Evolutionary conservation across 768 basidiomycete species (phyloP), one percentile per base, ranked within the genome.

Genomic region (Tremella fuciformis): DNA sequence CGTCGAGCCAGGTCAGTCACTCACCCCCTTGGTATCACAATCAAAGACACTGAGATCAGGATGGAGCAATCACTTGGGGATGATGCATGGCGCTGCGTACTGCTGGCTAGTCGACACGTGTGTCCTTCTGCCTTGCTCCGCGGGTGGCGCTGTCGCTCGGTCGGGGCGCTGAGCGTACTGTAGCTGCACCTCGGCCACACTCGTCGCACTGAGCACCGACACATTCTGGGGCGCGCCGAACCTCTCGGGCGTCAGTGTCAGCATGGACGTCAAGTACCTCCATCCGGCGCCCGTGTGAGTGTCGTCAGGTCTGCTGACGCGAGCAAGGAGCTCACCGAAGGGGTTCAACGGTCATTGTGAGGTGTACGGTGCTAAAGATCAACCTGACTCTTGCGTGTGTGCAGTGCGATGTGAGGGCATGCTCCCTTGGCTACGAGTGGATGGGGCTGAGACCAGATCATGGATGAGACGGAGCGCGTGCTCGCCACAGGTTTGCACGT

Each of bases 171-270:
- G 29, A 19, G 49, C 19, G 6, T 7, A 29, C 7, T 44, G 26
- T 56, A 70, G 67, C 18, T 72, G 70, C 44, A 68, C 70, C 11
- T 67, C 67, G 0, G 70, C 67, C 11, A 51, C 64, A 3, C 24
- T 72, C 1, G 53, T 69, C 37, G 59, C 59, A 1, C 54, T 67
- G 1, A 57, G 53, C 13, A 67, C 70, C n/a, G 63, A 64, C 3
- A 62, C 44, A 6, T 72, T 72, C 55, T 72, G 70, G 70, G 67
- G 67, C 46, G 49, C 53, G 46, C 70, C 70, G n/a, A 57, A 65
- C 49, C 29, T 60, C 13, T 47, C 53, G 13, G 70, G 70, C 13
- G 65, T 69, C 1, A 63, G 65, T 4, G 39, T 67, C 2, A 51
- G 59, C 9, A 57, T 72, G 41, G 62, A 72, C 39, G 48, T 67